Base-by-base conservation (phyloP, 768 basidiomycete genomes). In the Tricholoma bakamatsutake region DNA sequence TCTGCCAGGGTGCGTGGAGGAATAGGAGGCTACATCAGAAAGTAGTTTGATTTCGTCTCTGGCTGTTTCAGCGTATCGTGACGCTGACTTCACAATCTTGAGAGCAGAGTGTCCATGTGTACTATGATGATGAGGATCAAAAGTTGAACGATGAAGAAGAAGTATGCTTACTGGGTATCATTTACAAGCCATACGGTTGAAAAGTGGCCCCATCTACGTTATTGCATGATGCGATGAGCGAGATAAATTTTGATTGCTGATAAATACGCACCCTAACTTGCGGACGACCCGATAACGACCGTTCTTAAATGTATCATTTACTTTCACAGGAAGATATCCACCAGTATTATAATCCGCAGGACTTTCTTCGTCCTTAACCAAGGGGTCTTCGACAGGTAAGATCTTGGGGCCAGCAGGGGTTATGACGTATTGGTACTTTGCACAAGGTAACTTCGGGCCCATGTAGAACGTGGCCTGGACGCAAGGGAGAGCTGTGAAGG, bases 21-120 rank as follows among this genome's bases (percentile, higher is more conserved):
- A 87, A 68, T 81, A 79, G 17, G 81, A 77, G 52, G 81, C 76
- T 5, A 95, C 87, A 61, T 85, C 85, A 59, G 85, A 82, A 39
- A 94, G 80, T 33, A 98, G 81, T 68, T 93, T 91, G 70, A 98
- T 98, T 73, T 98, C 96, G 69, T 98, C 96, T 50, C 88, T 82
- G 28, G 96, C 96, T 4, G 96, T 98, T 69, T 98, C 95, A 57
- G 93, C 91, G 73, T 98, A 98, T 61, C 94, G 87, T 21, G 85
- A 84, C 18, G 93, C 95, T 28, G 94, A 96, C 73, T 96, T 96
- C 71, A 95, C 91, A 54, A 97, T 87, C 70, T 97, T 97, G 67
- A 97, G 82, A 13, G 93, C 93, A 45, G 92, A 92, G 70, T 94
- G 93, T 40, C 81, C 77, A 31, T 80, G 78, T 42, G 79, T 76